phyloP scores from a whole-genome alignment of 1,139 yeast species.

The Protomyces macrosporus region DNA sequence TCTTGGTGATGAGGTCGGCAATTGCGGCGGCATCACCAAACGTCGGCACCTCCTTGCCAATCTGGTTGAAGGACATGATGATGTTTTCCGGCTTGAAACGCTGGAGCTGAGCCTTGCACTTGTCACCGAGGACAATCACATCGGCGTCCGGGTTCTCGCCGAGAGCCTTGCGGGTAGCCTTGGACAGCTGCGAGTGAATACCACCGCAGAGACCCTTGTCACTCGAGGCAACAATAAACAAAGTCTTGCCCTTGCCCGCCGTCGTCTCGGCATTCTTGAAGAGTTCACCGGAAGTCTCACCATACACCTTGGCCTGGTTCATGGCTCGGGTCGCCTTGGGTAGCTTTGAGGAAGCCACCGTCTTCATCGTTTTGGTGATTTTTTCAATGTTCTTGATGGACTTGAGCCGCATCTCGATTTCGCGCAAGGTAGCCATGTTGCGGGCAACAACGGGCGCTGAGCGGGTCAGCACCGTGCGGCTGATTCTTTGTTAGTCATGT shows the following conservation, averaged over 20 bases:
- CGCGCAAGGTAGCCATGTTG: conserved; percentile 82
- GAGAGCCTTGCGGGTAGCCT: conserved; percentile 59
- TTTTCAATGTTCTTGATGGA: conserved; percentile 97
- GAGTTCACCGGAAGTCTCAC: conserved; percentile 72
- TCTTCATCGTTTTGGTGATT: conserved; percentile 98
- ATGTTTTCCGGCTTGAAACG: conserved; percentile 72
- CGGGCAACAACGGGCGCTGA: conserved; percentile 21
- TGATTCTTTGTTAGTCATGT: not conserved
- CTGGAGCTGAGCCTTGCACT: conserved; percentile 77
- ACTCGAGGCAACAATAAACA: conserved; percentile 82
- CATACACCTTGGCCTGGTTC: conserved; percentile 81
- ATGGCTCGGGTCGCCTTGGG: conserved; percentile 94
- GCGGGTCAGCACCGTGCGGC: conserved; percentile 13
- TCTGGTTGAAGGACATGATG: conserved; percentile 75
- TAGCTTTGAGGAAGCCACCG: conserved; percentile 96
- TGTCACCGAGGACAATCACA: conserved; percentile 87
- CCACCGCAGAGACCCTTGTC: conserved; percentile 99
- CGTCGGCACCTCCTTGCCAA: conserved; percentile 95
- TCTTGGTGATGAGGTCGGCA: conserved; percentile 72
- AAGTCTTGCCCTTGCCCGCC: conserved; percentile 53
- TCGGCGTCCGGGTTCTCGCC: conserved; percentile 62
- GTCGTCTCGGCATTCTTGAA: conserved; percentile 74
- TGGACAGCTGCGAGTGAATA: conserved; percentile 89
- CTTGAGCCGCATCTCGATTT: conserved; percentile 95
- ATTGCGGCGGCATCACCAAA: conserved; percentile 84